Evolutionary conservation across 345 rosid species (phyloP).

Genomic region (Linum usitatissimum): DNA sequence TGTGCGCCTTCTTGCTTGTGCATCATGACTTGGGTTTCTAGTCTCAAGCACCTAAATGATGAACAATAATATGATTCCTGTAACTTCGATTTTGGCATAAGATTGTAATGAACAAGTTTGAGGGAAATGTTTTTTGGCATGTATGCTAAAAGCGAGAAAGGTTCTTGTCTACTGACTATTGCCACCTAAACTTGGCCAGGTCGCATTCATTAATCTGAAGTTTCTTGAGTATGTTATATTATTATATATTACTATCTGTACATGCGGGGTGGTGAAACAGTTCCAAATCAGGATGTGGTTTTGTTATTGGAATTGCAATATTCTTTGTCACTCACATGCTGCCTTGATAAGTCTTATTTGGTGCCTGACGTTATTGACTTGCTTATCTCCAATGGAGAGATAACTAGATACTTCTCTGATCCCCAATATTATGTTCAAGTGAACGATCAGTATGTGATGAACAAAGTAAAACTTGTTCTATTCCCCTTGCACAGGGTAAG

Average conservation of each 20-base stretch:
- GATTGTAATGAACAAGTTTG: no score
- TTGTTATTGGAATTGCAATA: no score
- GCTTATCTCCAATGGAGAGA: slow-evolving; percentile 35
- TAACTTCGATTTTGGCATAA: neutral
- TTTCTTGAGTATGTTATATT: no score
- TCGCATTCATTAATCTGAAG: no score
- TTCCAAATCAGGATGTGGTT: no score
- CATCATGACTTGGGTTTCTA: neutral
- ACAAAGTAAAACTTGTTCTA: slow-evolving; percentile 87
- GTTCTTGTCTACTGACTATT: no score
- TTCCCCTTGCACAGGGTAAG: slow-evolving; percentile 91
- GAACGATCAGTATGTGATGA: slow-evolving; percentile 89
- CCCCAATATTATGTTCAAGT: slow-evolving; percentile 97
- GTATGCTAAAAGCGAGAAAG: no score
- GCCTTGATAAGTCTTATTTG: neutral
- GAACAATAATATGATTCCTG: neutral
- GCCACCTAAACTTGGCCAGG: no score
- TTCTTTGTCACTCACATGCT: neutral
- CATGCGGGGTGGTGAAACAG: no score
- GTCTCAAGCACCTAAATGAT: neutral
- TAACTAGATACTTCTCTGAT: slow-evolving; percentile 82
- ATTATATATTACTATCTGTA: no score
- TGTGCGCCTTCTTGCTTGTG: neutral
- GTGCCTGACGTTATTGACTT: neutral
- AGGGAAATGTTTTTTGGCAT: no score